Evolutionary conservation across 176 grass and related monocot genomes (phyloP), one percentile per base, ranked within the genome.

Genomic region (Phragmites australis): DNA sequence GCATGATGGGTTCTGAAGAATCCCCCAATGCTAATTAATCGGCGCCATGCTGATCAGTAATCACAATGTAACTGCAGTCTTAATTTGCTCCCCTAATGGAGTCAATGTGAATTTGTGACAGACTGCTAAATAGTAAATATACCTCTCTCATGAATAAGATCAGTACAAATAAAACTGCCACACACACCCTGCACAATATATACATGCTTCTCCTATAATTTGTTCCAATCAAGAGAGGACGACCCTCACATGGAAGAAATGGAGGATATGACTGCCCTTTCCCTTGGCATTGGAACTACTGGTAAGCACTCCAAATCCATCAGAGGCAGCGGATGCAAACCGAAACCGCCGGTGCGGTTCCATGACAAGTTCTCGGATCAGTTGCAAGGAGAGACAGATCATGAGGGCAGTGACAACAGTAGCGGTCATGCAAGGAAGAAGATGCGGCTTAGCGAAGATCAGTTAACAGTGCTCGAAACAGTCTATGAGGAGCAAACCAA

Each of bases 211-310:
- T 19, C 15, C 45, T 68, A 32, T 63, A 39, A 68, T 58, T 21
- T 30, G 44, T 17, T 76, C 37, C 61, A 26, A 65, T 37, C 61
- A n/a, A n/a, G n/a, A n/a, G n/a, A n/a, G n/a, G n/a, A n/a, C n/a
- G n/a, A n/a, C n/a, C n/a, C n/a, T n/a, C n/a, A n/a, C n/a, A n/a
- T n/a, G n/a, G n/a, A n/a, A n/a, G n/a, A n/a, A n/a, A n/a, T n/a
- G n/a, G n/a, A n/a, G n/a, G n/a, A n/a, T n/a, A 65, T 86, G 34
- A 86, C 84, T 30, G n/a, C 21, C 25, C 76, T 80, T 86, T 77
- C 70, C 29, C 74, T 85, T 27, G 57, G 76, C 1, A 37, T 45
- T 31, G 76, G 68, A 45, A 13, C 3, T 32, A 18, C 23, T 47
- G 51, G 13, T 12, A 27, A 59, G 39, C 18, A 59, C 53, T 37